Evolutionary conservation across 1,139 yeast species (phyloP), one percentile per base, ranked within the genome.

Genomic region (Nadsonia starkeyi-henricii): DNA sequence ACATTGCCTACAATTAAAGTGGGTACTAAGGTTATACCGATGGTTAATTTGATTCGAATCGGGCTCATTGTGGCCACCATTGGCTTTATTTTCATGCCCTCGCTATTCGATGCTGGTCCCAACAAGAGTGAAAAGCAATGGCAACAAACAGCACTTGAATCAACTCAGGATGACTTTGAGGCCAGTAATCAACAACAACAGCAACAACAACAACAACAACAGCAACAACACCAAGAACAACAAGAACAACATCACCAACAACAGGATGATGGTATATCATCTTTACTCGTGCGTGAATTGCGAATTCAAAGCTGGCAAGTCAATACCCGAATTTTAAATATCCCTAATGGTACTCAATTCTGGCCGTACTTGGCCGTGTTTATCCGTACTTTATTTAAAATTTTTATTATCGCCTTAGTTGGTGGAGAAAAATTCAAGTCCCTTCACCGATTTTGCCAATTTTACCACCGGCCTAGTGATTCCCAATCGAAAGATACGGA

Each of bases 21-120:
- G 30, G 54, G 51, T 21, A 50, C 50, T 5, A 48, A 53, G 7
- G 53, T 54, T 5, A 33, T 58, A 42, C 48, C 52, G 12, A 48
- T 54, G 23, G 50, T 60, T 50, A 61, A 61, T 45, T 48, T 62
- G 37, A 48, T 56, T 13, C 54, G 17, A 15, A 42, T n/a, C 15
- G 23, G 44, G 5, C 15, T 8, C 44, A 55, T 64, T 43, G 50
- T 62, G 20, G 68, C 64, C 12, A 52, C 66, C 13, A 47, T 60
- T 20, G 56, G 56, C 45, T 61, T 59, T 48, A 52, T 63, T n/a
- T 45, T 64, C 36, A 51, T 54, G 20, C 64, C 65, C 8, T 20
- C 50, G 39, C 43, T 55, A 9, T 45, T 46, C 28, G 17, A 48
- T 20, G 18, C 28, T 9, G 8, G 28, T 5, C 28, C 28, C 28